Percentiles rank a stretch among this genome's conserved stretches.
phyloP scores from a whole-genome alignment of 352 stramenopile genomes.

The Thalassiosira exigua region DNA sequence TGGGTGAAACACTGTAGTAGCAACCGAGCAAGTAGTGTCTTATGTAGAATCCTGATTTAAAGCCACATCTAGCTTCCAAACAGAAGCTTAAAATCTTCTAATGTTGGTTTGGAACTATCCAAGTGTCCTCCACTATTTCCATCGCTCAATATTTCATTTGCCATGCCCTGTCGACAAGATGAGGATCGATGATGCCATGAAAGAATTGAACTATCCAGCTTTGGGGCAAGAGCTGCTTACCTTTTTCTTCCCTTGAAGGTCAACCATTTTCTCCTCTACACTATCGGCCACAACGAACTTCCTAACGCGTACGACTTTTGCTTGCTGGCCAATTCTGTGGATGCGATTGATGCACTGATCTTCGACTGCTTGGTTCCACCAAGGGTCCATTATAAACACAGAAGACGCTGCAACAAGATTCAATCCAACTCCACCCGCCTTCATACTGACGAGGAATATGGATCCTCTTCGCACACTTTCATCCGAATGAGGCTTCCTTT shows the following conservation, averaged over 20 bases:
- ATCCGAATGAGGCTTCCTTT: conserved; percentile 11
- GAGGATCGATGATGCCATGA: background rate
- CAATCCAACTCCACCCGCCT: conserved; percentile 78
- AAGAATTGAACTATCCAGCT: background rate
- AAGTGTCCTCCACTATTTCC: conserved; percentile 24
- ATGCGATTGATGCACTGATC: conserved; percentile 83
- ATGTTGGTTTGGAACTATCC: conserved; percentile 55
- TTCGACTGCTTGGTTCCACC: conserved; percentile 83
- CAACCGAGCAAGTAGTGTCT: background rate
- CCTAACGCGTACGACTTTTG: conserved; percentile 72
- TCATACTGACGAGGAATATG: conserved; percentile 84
- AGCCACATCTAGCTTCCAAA: conserved; percentile 54
- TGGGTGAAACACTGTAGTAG: background rate
- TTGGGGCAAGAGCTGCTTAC: conserved; percentile 11
- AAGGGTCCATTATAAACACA: conserved; percentile 84
- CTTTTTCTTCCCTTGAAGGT: conserved; percentile 81
- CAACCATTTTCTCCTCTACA: conserved; percentile 83
- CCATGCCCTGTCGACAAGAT: conserved; percentile 49
- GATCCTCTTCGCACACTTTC: conserved; percentile 43
- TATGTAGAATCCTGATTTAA: background rate
- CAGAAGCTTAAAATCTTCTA: conserved; percentile 83
- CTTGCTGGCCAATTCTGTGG: conserved; percentile 81
- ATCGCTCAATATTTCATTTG: conserved; percentile 70
- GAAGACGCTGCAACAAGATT: conserved; percentile 77
- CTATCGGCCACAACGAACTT: conserved; percentile 81